Evolutionary conservation across 2,329 filamentous ascomycete species (phyloP).

Genomic region (Microthyrium microscopicum): DNA sequence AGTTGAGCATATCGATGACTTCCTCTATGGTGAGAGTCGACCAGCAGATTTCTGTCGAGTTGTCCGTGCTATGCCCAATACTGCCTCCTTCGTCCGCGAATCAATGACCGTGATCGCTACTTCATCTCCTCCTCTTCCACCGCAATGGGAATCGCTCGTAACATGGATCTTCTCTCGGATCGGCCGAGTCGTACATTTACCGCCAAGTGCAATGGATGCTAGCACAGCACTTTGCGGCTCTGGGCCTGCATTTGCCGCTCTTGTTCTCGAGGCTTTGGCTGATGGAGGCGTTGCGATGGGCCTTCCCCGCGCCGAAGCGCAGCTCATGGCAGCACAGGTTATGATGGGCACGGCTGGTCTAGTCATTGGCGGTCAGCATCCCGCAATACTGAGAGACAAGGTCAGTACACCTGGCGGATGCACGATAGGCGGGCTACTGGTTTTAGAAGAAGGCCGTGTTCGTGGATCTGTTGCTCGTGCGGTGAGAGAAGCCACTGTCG

Average conservation of each 20-base stretch:
- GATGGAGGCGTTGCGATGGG: constrained; percentile 71
- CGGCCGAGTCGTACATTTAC: constrained; percentile 52
- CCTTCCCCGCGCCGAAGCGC: constrained; percentile 53
- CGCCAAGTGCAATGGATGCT: constrained; percentile 52
- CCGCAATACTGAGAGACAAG: constrained; percentile 57
- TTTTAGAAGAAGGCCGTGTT: constrained; percentile 56
- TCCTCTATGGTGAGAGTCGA: constrained; percentile 34
- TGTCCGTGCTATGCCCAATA: constrained; percentile 74
- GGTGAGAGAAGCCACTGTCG: constrained; percentile 52
- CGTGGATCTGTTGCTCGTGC: constrained; percentile 51
- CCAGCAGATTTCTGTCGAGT: constrained; percentile 40
- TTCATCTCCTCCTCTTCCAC: constrained; percentile 39
- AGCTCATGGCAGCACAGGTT: constrained; percentile 62
- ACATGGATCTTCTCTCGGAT: constrained; percentile 65
- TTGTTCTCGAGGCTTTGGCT: constrained; percentile 58
- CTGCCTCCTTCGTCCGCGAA: constrained; percentile 60
- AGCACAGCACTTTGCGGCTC: constrained; percentile 59
- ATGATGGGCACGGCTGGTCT: constrained; percentile 58
- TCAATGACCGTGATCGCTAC: constrained; percentile 64
- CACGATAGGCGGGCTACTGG: constrained; percentile 57
- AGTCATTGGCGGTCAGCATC: constrained; percentile 56
- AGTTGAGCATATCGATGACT: constrained; percentile 47
- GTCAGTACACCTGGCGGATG: constrained; percentile 65
- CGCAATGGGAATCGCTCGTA: constrained; percentile 39
- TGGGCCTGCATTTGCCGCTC: constrained; percentile 58